These are phyloP conservation scores for Grigorovia humatica DNA, from an alignment of 805 yeast genomes.

Conservation along the genomic window DNA sequence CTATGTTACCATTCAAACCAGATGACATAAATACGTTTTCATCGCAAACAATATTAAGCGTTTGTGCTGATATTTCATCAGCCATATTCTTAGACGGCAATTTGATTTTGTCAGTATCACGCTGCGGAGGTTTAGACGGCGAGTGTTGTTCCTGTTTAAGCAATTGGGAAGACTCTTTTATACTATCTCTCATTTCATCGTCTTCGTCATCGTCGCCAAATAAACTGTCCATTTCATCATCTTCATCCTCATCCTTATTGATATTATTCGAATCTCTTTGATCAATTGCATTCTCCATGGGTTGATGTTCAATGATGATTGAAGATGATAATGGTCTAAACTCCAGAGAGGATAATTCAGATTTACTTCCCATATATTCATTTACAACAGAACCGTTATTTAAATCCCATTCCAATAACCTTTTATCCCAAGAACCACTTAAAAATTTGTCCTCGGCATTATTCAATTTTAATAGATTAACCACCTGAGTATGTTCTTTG, in stretches of 20 bases:
- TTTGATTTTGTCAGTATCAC: neutral
- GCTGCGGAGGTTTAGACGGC: neutral
- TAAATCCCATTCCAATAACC: conserved; percentile 75
- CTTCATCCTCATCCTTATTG: conserved; percentile 17
- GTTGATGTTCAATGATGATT: conserved; percentile 28
- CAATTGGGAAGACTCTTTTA: conserved; percentile 1
- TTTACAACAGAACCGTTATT: conserved; percentile 33
- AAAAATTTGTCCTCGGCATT: conserved; percentile 51
- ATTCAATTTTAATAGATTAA: conserved; percentile 60
- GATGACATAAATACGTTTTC: conserved; percentile 62
- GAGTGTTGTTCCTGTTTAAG: neutral
- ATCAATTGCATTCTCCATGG: conserved; percentile 4
- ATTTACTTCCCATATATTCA: conserved; percentile 47
- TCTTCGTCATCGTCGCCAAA: conserved; percentile 50
- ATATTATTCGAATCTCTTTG: conserved; percentile 22
- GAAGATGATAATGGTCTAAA: conserved; percentile 52
- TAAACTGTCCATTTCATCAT: conserved; percentile 43
- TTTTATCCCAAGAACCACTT: conserved; percentile 88
- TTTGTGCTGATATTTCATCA: conserved; percentile 18
- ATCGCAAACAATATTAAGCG: conserved; percentile 26
- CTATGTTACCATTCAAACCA: conserved; percentile 70
- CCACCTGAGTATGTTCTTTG: conserved; percentile 53
- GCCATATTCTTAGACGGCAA: neutral
- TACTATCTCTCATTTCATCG: conserved; percentile 13
- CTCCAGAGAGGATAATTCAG: conserved; percentile 71